A percentile compares a stretch with the other conserved stretches of the same genome.
These are phyloP conservation scores for Fusarium sp. DNA, from an alignment of 2,329 filamentous ascomycete genomes.

Conservation along the genomic window DNA sequence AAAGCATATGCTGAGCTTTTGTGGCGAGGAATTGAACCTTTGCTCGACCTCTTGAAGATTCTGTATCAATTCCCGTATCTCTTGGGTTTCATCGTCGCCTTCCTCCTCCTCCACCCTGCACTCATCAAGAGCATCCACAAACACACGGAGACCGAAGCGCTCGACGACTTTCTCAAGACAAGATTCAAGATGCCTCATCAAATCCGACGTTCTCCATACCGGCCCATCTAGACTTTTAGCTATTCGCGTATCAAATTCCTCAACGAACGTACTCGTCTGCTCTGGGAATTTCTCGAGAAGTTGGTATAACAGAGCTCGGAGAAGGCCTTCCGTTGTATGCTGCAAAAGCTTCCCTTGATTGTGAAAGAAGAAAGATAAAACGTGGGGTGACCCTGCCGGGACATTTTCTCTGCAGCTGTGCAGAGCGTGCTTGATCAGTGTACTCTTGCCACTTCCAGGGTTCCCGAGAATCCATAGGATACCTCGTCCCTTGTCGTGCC, in stretches of 20 bases:
- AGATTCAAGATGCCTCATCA: not conserved
- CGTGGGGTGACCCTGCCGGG: no score
- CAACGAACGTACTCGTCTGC: not conserved
- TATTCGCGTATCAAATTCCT: not conserved
- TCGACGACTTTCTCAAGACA: not conserved
- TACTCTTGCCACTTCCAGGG: not conserved
- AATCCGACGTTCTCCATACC: not conserved
- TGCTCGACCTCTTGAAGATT: not conserved
- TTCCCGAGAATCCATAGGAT: not conserved
- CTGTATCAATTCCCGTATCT: not conserved
- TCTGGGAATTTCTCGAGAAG: conserved; percentile 32
- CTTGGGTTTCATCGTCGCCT: not conserved
- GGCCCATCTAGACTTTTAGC: not conserved
- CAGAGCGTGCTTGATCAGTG: not conserved
- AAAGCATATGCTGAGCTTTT: not conserved
- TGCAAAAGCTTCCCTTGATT: not conserved
- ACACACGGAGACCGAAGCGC: not conserved
- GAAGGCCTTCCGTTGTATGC: not conserved
- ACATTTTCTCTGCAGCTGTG: rapidly evolving
- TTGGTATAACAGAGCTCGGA: not conserved
- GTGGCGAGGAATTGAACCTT: rapidly evolving
- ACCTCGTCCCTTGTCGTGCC: not conserved
- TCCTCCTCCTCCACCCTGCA: not conserved
- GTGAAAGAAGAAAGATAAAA: not conserved
- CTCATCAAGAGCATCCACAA: not conserved